These are phyloP conservation scores for Malbranchea zuffiana DNA, from an alignment of 2,329 filamentous ascomycete species.

Conservation along the genomic window DNA sequence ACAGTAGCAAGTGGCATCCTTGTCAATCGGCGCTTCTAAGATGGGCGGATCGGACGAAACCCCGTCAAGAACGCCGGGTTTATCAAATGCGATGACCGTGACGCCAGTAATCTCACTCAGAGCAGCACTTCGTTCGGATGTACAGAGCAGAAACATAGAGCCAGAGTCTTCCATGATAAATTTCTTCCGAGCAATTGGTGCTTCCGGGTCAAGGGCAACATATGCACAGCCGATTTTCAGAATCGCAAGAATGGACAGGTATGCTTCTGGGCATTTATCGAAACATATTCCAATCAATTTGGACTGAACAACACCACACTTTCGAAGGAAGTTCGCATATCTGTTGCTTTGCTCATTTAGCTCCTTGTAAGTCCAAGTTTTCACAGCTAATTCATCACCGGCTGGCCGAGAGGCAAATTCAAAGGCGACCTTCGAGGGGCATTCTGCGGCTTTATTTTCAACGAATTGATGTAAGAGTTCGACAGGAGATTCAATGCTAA, in stretches of 20 bases:
- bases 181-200: conserved; percentile 59
- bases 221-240: conserved; percentile 74
- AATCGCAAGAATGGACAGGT: conserved; percentile 69
- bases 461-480: conserved; percentile 67
- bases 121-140: conserved; percentile 34
- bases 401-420: conserved; percentile 59
- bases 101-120: conserved; percentile 28
- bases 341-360: conserved; percentile 61
- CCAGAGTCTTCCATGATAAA: conserved; percentile 69
- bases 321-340: conserved; percentile 54
- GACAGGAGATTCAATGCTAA: conserved; percentile 47
- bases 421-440: conserved; percentile 56
- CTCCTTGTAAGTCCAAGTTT: conserved; percentile 62
- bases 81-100: conserved; percentile 39
- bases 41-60: conserved; percentile 27
- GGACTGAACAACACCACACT: conserved; percentile 42
- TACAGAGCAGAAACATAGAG: conserved; percentile 53
- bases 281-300: conserved; percentile 66
- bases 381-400: conserved; percentile 35
- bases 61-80: conserved; percentile 25
- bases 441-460: conserved; percentile 47
- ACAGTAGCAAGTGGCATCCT: conserved; percentile 62
- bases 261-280: conserved; percentile 74
- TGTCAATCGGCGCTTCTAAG: conserved; percentile 27
- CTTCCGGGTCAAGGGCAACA: conserved; percentile 65